phyloP scores from a whole-genome alignment of 148 eudicot genomes.

The Rhododendron simsii region DNA sequence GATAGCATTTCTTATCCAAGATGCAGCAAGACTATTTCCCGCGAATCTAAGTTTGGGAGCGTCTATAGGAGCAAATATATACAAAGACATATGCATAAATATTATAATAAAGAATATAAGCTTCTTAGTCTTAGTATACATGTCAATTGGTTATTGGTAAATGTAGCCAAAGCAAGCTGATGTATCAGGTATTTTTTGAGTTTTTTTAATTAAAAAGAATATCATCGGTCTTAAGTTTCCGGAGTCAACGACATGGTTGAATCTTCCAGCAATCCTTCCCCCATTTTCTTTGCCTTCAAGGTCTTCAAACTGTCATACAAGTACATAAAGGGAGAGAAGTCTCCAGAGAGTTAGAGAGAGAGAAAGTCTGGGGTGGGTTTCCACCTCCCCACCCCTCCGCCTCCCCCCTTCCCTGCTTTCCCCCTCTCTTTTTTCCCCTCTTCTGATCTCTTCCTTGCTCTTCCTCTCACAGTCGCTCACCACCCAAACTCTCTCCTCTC shows the following conservation, averaged over 20 bases:
- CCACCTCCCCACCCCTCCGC: no score
- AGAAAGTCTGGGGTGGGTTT: no score
- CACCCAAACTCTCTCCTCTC: no score
- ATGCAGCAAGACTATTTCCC: not conserved
- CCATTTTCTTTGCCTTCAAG: not conserved
- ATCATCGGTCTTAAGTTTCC: not conserved
- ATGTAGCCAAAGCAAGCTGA: not conserved
- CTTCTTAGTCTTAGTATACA: not conserved
- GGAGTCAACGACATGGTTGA: not conserved
- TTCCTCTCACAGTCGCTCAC: no score
- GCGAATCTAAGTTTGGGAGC: not conserved
- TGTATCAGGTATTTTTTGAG: not conserved
- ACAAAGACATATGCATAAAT: not conserved
- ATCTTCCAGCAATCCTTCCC: not conserved
- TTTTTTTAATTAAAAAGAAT: not conserved
- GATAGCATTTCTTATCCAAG: not conserved
- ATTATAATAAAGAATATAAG: not conserved
- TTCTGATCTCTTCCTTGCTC: no score
- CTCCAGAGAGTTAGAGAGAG: no score
- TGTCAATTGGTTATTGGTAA: not conserved
- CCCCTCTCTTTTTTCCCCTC: no score
- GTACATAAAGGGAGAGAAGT: no score
- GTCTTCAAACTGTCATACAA: not conserved
- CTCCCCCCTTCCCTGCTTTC: no score
- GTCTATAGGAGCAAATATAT: not conserved